These are phyloP conservation scores for Silene uniflora DNA, from an alignment of 148 eudicot genomes.

Conservation along the genomic window DNA sequence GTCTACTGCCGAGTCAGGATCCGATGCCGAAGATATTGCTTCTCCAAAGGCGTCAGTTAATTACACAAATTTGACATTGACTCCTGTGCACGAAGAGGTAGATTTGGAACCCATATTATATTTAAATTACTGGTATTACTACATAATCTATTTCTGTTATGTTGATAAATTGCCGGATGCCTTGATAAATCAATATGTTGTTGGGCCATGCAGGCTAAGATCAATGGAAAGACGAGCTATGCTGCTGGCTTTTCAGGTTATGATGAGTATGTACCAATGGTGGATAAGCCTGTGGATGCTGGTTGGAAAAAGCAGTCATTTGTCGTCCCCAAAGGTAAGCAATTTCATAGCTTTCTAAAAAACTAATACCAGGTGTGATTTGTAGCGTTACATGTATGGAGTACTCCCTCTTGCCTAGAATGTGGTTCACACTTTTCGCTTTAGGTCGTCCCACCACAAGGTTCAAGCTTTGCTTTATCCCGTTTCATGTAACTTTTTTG, in stretches of 20 bases:
- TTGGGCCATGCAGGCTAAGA: slow-evolving; percentile 57
- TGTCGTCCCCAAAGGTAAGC: slow-evolving; percentile 55
- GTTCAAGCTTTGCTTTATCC: neutral
- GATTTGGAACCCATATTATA: slow-evolving; percentile 18
- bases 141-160: neutral
- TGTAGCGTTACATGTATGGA: neutral
- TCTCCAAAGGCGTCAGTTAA: slow-evolving; percentile 68
- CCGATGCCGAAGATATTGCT: slow-evolving; percentile 97
- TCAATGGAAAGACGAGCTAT: slow-evolving; percentile 48
- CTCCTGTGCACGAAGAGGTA: slow-evolving; percentile 93
- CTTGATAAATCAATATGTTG: slow-evolving; percentile 2
- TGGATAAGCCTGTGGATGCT: slow-evolving; percentile 94
- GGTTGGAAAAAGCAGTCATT: slow-evolving; percentile 75
- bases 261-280: slow-evolving; percentile 95
- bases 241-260: slow-evolving; percentile 58
- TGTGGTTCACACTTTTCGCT: neutral
- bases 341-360: neutral
- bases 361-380: neutral
- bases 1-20: slow-evolving; percentile 93
- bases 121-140: neutral
- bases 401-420: neutral
- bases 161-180: neutral
- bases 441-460: neutral
- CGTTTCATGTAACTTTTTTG: neutral
- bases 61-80: slow-evolving; percentile 64